Evolutionary conservation across 2,329 filamentous ascomycete species (phyloP), one percentile per base, ranked within the genome.

Genomic region (Diplodia scrobiculata): DNA sequence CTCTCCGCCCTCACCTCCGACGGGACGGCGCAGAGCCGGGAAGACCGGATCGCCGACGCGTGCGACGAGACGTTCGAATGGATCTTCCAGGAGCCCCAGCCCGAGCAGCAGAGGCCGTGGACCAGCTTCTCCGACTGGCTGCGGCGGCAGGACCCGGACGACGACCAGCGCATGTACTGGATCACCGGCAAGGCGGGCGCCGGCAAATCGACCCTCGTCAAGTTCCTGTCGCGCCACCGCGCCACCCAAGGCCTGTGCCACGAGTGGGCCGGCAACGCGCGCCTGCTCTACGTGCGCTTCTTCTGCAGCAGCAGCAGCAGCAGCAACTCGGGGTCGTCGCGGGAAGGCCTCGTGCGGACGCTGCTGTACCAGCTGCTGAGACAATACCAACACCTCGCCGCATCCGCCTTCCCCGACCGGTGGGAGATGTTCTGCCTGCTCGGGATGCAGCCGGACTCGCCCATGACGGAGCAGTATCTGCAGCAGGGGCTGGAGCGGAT

Each of bases 141-240:
- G 7, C 27, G 29, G 3, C 34, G 48, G 10, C 25, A 25, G 25
- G 58, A 62, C 41, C 25, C 45, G 7, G 25, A 47, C n/a, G 25
- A 47, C n/a, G 17, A 47, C n/a, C 14, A 58, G 5, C 27, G 38
- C 3, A 29, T 66, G 5, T 66, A 66, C 36, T 66, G 79, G 76
- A 76, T 82, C 17, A 75, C 74, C 21, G 81, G 81, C 1, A 83
- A 81, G 54, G 75, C 80, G 0, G 81, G 81, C 0, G 78, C 79
- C 14, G 81, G 81, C 4, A 83, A 83, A 66, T 82, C 80, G 0
- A 82, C 79, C 0, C 66, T 83, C n/a, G 80, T 83, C 77, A 66
- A 66, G 25, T 54, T 48, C 36, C 36, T 66, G 10, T 41, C 17
- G 2, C 9, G 21, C 14, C 54, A 76, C 27, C n/a, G 68, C 1